Percentiles rank a stretch among this genome's conserved stretches.
Evolutionary conservation across 305 asterid genomes (phyloP).

Genomic region (Rubia balearica): DNA sequence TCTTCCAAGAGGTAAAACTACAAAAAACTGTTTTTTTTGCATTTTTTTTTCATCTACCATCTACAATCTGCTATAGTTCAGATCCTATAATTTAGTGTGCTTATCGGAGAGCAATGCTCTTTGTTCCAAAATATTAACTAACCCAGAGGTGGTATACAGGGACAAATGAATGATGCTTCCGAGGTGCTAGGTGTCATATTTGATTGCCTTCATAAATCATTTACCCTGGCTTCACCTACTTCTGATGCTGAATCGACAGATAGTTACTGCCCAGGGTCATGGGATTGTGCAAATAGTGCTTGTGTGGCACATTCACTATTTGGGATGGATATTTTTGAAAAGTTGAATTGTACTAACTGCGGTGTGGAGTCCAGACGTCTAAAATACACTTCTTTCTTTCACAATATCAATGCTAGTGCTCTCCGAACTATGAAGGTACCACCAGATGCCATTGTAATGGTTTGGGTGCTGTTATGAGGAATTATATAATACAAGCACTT

Average conservation of each 20-base stretch:
- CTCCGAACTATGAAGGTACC: slow-evolving; percentile 78
- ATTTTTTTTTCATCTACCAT: not conserved
- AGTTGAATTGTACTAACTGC: slow-evolving; percentile 76
- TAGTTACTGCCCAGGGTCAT: slow-evolving; percentile 32
- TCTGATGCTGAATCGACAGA: slow-evolving; percentile 47
- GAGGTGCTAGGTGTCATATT: slow-evolving; percentile 81
- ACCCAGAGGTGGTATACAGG: slow-evolving; percentile 41
- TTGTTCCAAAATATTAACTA: slow-evolving; percentile 8
- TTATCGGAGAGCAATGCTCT: not conserved
- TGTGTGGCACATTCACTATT: slow-evolving; percentile 78
- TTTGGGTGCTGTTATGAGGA: not conserved
- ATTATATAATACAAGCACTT: not conserved
- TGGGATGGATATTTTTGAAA: slow-evolving; percentile 80
- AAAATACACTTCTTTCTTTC: slow-evolving; percentile 81
- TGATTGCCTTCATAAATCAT: slow-evolving; percentile 78
- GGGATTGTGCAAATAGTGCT: slow-evolving; percentile 66
- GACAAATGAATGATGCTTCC: slow-evolving; percentile 97
- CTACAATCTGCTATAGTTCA: slow-evolving; percentile 2
- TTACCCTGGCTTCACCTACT: slow-evolving; percentile 37
- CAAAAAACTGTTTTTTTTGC: slow-evolving; percentile 9
- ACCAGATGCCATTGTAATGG: slow-evolving; percentile 7
- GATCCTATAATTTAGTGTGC: not conserved
- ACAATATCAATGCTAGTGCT: slow-evolving; percentile 86
- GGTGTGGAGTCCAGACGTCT: slow-evolving; percentile 73
- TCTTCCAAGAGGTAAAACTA: slow-evolving; percentile 79